Evolutionary conservation across 2,329 filamentous ascomycete species (phyloP).

Genomic region (Uncinocarpus reesii): DNA sequence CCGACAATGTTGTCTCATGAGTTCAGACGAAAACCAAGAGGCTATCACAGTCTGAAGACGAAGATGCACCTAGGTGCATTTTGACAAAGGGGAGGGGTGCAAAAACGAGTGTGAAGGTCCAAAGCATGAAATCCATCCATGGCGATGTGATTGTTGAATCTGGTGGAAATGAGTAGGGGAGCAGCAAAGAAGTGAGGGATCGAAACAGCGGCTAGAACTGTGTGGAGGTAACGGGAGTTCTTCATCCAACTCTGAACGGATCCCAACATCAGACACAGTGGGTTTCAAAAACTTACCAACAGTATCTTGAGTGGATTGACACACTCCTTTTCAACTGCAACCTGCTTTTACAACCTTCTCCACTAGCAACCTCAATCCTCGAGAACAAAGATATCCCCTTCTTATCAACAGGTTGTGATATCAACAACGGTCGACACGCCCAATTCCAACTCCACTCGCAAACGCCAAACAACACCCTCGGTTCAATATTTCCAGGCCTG

Average conservation of each 20-base stretch:
- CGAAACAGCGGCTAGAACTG: conserved; percentile 8
- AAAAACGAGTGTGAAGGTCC: background rate
- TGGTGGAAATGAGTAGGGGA: background rate
- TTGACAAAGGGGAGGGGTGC: background rate
- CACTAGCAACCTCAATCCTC: background rate
- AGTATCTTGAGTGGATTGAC: background rate
- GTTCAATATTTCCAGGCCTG: background rate
- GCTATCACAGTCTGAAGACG: background rate
- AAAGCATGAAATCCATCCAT: background rate
- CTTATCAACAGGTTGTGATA: background rate
- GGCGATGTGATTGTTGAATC: background rate
- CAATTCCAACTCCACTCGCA: background rate
- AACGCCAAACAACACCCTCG: background rate
- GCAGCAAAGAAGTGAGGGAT: background rate
- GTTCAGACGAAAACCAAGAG: background rate
- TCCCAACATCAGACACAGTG: background rate
- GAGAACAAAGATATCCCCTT: background rate
- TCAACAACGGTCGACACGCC: background rate
- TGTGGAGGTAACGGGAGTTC: background rate
- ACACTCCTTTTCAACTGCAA: background rate
- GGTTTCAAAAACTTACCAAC: conserved; percentile 3
- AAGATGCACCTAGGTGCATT: background rate
- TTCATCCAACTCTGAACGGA: background rate
- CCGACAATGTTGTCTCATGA: background rate
- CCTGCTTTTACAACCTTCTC: background rate